Evolutionary conservation across 495 filamentous ascomycete species (phyloP).

Genomic region (Penicillium pancosmium): DNA sequence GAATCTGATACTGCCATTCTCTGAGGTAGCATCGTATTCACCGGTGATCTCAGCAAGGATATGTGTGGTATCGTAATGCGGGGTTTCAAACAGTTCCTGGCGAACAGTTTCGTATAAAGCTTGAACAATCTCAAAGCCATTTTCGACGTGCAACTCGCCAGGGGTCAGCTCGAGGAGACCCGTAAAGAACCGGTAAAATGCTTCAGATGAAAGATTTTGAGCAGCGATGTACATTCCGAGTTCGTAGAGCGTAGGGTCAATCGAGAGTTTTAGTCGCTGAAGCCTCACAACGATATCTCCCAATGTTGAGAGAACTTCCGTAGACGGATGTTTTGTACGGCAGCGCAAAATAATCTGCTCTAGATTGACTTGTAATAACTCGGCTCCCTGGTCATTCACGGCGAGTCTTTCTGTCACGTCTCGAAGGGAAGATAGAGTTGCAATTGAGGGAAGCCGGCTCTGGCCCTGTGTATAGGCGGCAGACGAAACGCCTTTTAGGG

Average conservation of each 20-base stretch:
- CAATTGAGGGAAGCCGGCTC: conserved; percentile 12
- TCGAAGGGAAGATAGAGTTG: conserved; percentile 12
- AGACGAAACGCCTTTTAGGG: conserved; percentile 21
- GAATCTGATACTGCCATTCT: conserved; percentile 9
- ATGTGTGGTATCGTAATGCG: conserved; percentile 22
- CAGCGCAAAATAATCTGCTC: conserved; percentile 17
- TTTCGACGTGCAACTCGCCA: conserved; percentile 2
- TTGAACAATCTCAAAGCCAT: conserved; percentile 23
- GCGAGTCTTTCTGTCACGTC: conserved; percentile 27
- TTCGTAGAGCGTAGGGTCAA: conserved; percentile 14
- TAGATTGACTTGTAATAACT: conserved; percentile 15
- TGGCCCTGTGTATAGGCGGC: conserved; percentile 7
- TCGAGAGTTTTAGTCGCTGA: conserved; percentile 11
- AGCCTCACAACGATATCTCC: conserved; percentile 34
- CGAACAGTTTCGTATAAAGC: conserved; percentile 23
- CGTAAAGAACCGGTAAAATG: conserved; percentile 30
- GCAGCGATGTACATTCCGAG: conserved; percentile 37
- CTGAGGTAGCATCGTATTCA: conserved; percentile 13
- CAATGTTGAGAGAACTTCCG: conserved; percentile 33
- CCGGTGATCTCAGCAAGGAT: conserved; percentile 34
- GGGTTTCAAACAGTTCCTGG: conserved; percentile 25
- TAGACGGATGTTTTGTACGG: conserved; percentile 20
- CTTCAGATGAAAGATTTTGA: conserved; percentile 28
- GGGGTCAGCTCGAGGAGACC: neutral
- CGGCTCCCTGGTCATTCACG: conserved; percentile 7